phyloP scores from a whole-genome alignment of 495 filamentous ascomycete species.

The Rhypophila decipiens region DNA sequence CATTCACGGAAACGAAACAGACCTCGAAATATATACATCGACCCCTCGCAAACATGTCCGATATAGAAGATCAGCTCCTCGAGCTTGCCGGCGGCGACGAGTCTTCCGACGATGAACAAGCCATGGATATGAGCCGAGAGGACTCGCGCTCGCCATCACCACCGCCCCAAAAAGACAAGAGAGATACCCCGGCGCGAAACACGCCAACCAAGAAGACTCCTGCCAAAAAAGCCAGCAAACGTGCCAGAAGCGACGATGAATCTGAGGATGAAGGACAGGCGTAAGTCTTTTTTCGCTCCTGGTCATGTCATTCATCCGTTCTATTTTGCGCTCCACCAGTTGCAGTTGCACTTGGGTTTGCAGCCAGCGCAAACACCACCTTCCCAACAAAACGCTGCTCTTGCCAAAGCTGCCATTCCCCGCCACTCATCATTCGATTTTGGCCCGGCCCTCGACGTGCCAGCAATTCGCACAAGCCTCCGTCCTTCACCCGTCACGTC shows the following conservation, averaged over 20 bases:
- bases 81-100: slow-evolving; percentile 68
- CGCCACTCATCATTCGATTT: no score
- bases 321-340: neutral
- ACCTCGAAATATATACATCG: no score
- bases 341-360: no score
- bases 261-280: slow-evolving; percentile 78
- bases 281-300: slow-evolving; percentile 48
- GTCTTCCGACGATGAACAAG: slow-evolving; percentile 43
- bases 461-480: no score
- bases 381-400: no score
- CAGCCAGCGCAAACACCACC: no score
- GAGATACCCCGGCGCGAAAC: slow-evolving; percentile 23
- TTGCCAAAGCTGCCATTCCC: no score
- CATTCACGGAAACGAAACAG: no score
- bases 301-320: neutral
- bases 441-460: no score
- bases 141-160: slow-evolving; percentile 29
- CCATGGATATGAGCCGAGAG: slow-evolving; percentile 31
- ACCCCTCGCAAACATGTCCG: no score
- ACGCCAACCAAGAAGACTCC: slow-evolving; percentile 42
- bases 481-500: neutral
- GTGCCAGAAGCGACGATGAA: slow-evolving; percentile 50
- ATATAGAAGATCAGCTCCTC: slow-evolving; percentile 82
- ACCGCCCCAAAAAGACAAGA: slow-evolving; percentile 23
- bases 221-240: slow-evolving; percentile 39